These are phyloP conservation scores for Aspergillus sp. DNA, from an alignment of 2,329 filamentous ascomycete species.

Conservation along the genomic window DNA sequence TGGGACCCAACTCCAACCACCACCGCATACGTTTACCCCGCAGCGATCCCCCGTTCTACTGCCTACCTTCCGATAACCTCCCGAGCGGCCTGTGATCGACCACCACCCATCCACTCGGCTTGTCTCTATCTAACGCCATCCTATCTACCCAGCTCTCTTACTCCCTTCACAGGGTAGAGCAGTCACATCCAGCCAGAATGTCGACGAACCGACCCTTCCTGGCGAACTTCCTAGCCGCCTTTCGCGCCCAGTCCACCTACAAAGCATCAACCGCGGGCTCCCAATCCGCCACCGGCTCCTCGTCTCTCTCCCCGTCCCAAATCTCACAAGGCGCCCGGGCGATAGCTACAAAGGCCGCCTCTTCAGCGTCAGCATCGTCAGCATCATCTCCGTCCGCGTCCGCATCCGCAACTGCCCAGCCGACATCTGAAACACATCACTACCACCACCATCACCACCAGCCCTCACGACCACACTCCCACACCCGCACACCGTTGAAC, in stretches of 20 bases:
- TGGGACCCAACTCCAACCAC: background rate
- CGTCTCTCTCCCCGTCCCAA: conserved; percentile 42
- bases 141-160: background rate
- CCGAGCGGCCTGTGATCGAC: background rate
- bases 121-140: background rate
- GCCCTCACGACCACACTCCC: conserved; percentile 21
- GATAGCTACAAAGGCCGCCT: conserved; percentile 47
- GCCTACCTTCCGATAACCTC: background rate
- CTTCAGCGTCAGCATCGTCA: conserved; percentile 12
- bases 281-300: conserved; percentile 31
- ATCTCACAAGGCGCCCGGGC: conserved; percentile 45
- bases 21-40: background rate
- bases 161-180: background rate
- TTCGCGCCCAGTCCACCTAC: conserved; percentile 63
- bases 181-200: conserved; percentile 44
- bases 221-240: conserved; percentile 66
- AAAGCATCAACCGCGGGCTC: conserved; percentile 50
- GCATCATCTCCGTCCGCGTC: conserved; percentile 18
- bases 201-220: conserved; percentile 66
- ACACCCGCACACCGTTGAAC: conserved; percentile 30
- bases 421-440: conserved; percentile 15
- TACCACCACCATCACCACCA: conserved; percentile 15
- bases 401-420: background rate
- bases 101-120: background rate
- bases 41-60: background rate